A percentile compares a stretch with the other conserved stretches of the same genome.
Conservation (phyloP, 2,329 filamentous ascomycete species). For the Rhytidhysteron rufulum region DNA sequence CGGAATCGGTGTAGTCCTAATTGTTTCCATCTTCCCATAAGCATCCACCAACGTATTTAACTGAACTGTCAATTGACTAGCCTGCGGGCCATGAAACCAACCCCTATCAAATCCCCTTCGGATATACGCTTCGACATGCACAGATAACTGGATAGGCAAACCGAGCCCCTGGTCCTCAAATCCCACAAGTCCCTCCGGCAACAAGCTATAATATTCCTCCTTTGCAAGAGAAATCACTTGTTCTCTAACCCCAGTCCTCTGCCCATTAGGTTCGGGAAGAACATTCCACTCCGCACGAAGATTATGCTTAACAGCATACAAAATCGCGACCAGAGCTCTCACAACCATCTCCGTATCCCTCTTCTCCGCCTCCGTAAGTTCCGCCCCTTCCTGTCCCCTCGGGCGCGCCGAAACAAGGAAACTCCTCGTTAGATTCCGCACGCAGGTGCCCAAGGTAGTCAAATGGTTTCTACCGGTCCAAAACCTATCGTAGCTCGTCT, state of each 20-base stretch:
- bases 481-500: conserved; percentile 62
- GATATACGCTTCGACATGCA: conserved; percentile 59
- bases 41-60: conserved; percentile 55
- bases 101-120: conserved; percentile 52
- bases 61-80: conserved; percentile 55
- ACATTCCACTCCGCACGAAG: conserved; percentile 57
- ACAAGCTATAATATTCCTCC: conserved; percentile 49
- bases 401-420: conserved; percentile 48
- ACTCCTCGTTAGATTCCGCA: conserved; percentile 57
- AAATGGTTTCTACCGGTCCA: conserved; percentile 59
- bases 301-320: conserved; percentile 63
- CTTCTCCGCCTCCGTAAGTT: conserved; percentile 38
- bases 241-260: conserved; percentile 22
- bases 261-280: conserved; percentile 33
- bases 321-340: conserved; percentile 56
- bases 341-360: conserved; percentile 58
- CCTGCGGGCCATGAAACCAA: conserved; percentile 59
- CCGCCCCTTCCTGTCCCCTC: conserved; percentile 8
- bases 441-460: conserved; percentile 53
- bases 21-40: conserved; percentile 63
- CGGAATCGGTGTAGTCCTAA: conserved; percentile 60
- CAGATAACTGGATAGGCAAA: conserved; percentile 57
- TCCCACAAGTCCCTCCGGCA: conserved; percentile 49
- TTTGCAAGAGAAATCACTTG: conserved; percentile 29
- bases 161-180: conserved; percentile 58